Evolutionary conservation across 2,329 filamentous ascomycete species (phyloP).

Genomic region (Teratosphaeria pseudoeucalypti): DNA sequence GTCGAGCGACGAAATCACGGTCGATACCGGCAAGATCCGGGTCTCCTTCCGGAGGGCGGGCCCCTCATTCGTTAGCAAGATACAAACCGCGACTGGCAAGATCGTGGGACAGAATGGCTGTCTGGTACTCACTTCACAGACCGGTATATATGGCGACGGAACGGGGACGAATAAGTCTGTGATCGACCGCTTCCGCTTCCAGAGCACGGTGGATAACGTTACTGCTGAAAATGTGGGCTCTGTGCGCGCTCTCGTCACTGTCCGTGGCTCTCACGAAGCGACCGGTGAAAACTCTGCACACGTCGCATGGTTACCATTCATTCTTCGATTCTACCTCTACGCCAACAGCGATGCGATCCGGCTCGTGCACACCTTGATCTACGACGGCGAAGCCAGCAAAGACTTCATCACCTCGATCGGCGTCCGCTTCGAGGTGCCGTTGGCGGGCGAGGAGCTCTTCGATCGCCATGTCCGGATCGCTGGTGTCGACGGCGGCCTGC

Average conservation of each 20-base stretch:
- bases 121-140: constrained; percentile 45
- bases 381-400: constrained; percentile 39
- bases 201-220: constrained; percentile 42
- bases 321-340: constrained; percentile 50
- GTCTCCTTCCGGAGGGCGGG: constrained; percentile 27
- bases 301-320: constrained; percentile 43
- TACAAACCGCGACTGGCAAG: constrained; percentile 28
- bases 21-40: constrained; percentile 25
- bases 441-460: constrained; percentile 43
- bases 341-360: constrained; percentile 45
- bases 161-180: constrained; percentile 27
- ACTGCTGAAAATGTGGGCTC: constrained; percentile 36
- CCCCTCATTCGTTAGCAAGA: constrained; percentile 15
- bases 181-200: constrained; percentile 36
- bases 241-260: constrained; percentile 39
- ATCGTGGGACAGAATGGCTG: constrained; percentile 27
- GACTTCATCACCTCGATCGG: constrained; percentile 48
- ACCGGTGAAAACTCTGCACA: constrained; percentile 19
- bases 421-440: constrained; percentile 45
- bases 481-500: constrained; percentile 44
- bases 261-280: constrained; percentile 30
- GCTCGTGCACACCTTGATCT: constrained; percentile 47
- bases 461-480: constrained; percentile 50
- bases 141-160: constrained; percentile 32
- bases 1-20: constrained; percentile 16